These are phyloP conservation scores for Hygrophila difformis DNA, from an alignment of 257 asterid species.

Conservation along the genomic window DNA sequence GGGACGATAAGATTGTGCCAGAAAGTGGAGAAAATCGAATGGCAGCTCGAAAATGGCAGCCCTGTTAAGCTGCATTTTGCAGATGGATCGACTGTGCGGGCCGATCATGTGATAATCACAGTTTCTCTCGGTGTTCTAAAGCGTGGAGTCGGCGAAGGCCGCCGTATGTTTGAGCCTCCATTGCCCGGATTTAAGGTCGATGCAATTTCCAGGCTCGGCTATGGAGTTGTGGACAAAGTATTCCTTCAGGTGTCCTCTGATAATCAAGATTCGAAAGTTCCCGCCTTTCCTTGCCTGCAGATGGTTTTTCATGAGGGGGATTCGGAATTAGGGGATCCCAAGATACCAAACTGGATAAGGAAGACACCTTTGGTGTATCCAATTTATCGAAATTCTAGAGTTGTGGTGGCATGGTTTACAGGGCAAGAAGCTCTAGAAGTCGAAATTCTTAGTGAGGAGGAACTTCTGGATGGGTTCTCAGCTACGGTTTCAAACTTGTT, in stretches of 20 bases:
- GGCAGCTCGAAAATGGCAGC: slow-evolving; percentile 23
- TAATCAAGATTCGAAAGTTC: not conserved
- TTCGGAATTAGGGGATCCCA: not conserved
- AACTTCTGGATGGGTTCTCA: slow-evolving; percentile 40
- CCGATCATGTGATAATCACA: slow-evolving; percentile 75
- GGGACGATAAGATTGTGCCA: slow-evolving; percentile 51
- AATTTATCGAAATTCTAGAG: slow-evolving; percentile 36
- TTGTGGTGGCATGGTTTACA: slow-evolving; percentile 45
- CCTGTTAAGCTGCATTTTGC: slow-evolving; percentile 64
- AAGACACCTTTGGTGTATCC: slow-evolving; percentile 36
- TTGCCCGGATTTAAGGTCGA: slow-evolving; percentile 43
- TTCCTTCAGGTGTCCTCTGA: slow-evolving; percentile 36
- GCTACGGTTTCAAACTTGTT: slow-evolving; percentile 37
- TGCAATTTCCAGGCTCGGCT: slow-evolving; percentile 73
- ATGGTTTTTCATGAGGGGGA: slow-evolving; percentile 54
- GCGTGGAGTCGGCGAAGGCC: slow-evolving; percentile 34
- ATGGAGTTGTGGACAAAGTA: slow-evolving; percentile 79
- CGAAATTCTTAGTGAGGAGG: slow-evolving; percentile 38
- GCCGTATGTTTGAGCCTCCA: slow-evolving; percentile 48
- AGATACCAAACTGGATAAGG: slow-evolving; percentile 27
- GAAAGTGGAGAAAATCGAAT: slow-evolving; percentile 46
- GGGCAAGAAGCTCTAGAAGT: slow-evolving; percentile 57
- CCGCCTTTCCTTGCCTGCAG: slow-evolving; percentile 45
- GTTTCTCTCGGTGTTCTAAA: slow-evolving; percentile 81
- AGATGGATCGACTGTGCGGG: slow-evolving; percentile 50